Conservation (phyloP, 1,139 yeast genomes). For the Candida tetrigidarum region DNA sequence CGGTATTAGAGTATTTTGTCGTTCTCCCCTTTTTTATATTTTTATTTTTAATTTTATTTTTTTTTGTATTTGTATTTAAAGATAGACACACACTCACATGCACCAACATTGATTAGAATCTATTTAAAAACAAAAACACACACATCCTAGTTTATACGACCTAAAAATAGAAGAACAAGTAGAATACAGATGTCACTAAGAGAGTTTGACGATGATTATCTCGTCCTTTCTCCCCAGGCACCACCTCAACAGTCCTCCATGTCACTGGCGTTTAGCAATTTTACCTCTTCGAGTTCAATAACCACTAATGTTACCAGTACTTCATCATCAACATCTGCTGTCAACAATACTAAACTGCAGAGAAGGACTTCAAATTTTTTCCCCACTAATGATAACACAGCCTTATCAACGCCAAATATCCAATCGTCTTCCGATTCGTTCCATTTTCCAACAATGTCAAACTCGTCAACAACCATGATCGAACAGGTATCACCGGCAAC, state of each 20-base stretch:
- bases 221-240: not conserved
- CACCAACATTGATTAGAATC: too few species aligned
- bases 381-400: conserved; percentile 8
- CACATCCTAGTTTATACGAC: too few species aligned
- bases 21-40: not conserved
- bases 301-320: not conserved
- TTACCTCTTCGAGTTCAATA: not conserved
- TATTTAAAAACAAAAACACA: too few species aligned
- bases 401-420: conserved; percentile 8
- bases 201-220: conserved; percentile 4
- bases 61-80: too few species aligned
- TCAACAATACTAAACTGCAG: conserved; percentile 2
- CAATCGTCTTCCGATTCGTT: conserved; percentile 6
- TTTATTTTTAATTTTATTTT: too few species aligned
- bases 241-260: not conserved
- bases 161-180: too few species aligned
- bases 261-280: not conserved
- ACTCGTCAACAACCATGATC: not conserved
- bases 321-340: not conserved
- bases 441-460: conserved; percentile 1
- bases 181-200: not conserved
- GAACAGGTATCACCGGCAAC: not conserved
- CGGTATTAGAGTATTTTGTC: not conserved
- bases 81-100: too few species aligned
- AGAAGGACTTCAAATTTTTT: conserved; percentile 15